Conservation (phyloP, 345 rosid species). For the Bruguiera sexangula region DNA sequence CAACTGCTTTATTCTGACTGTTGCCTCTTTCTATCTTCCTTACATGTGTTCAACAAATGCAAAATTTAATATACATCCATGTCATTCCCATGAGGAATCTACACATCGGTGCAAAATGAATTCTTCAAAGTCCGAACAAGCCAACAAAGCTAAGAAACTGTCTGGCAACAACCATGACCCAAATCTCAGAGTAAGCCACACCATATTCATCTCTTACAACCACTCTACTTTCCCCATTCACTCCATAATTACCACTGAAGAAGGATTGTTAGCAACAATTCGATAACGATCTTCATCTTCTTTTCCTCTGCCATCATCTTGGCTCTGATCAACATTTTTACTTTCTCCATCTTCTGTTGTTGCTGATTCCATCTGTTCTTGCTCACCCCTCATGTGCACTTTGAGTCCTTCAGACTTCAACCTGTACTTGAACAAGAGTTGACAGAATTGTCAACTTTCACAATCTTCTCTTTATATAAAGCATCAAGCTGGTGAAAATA, state of each 20-base stretch:
- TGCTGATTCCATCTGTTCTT: slow-evolving; percentile 28
- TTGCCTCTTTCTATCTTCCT: neutral
- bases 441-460: slow-evolving; percentile 25
- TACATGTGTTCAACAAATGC: slow-evolving; percentile 30
- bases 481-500: slow-evolving; percentile 52
- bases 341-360: slow-evolving; percentile 36
- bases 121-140: slow-evolving; percentile 4
- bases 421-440: slow-evolving; percentile 21
- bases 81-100: slow-evolving; percentile 12
- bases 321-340: slow-evolving; percentile 28
- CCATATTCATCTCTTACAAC: slow-evolving; percentile 9
- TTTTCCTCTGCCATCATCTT: slow-evolving; percentile 21
- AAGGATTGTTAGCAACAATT: slow-evolving; percentile 31
- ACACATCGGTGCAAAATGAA: slow-evolving; percentile 3
- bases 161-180: slow-evolving; percentile 10
- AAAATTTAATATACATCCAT: slow-evolving; percentile 16
- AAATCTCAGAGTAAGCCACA: slow-evolving; percentile 15
- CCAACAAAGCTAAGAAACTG: slow-evolving; percentile 11
- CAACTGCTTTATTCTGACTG: slow-evolving; percentile 12
- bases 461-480: slow-evolving; percentile 51
- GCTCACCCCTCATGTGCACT: slow-evolving; percentile 47
- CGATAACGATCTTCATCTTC: slow-evolving; percentile 17
- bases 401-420: slow-evolving; percentile 49
- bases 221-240: slow-evolving; percentile 12
- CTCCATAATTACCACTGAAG: slow-evolving; percentile 32